phyloP scores from a whole-genome alignment of 1,139 yeast species.

The Sugiyamaella japonica region DNA sequence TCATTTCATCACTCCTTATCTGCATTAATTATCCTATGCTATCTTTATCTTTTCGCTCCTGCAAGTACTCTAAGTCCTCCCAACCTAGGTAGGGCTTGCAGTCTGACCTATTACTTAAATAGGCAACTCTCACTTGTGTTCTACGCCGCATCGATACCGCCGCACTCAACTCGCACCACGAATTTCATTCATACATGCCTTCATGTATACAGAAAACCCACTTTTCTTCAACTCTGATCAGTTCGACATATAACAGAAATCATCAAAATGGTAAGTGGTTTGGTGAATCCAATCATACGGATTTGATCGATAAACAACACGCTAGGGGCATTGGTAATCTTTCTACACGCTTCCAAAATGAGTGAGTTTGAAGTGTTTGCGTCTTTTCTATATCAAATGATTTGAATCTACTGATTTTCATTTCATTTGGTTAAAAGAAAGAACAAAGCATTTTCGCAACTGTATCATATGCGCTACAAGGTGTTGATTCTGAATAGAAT shows the following conservation, averaged over 20 bases:
- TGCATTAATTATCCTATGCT: not conserved
- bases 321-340: constrained; percentile 15
- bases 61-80: not conserved
- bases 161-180: constrained; percentile 7
- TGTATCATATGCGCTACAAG: not conserved
- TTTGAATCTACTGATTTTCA: not conserved
- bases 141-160: not conserved
- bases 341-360: constrained; percentile 15
- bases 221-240: constrained; percentile 12
- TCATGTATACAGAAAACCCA: not conserved
- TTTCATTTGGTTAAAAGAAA: not conserved
- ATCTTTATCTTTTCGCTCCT: not conserved
- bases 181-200: constrained; percentile 3
- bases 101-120: not conserved
- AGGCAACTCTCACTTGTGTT: not conserved
- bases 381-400: not conserved
- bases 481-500: constrained; percentile 5
- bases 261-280: constrained; percentile 15
- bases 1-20: too few species aligned
- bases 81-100: not conserved
- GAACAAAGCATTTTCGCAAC: constrained; percentile 5
- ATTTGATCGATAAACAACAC: not conserved
- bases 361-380: constrained; percentile 14
- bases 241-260: constrained; percentile 15
- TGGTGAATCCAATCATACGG: too few species aligned